Conservation (phyloP, 2,329 filamentous ascomycete genomes). For the Uncinocarpus reesii region DNA sequence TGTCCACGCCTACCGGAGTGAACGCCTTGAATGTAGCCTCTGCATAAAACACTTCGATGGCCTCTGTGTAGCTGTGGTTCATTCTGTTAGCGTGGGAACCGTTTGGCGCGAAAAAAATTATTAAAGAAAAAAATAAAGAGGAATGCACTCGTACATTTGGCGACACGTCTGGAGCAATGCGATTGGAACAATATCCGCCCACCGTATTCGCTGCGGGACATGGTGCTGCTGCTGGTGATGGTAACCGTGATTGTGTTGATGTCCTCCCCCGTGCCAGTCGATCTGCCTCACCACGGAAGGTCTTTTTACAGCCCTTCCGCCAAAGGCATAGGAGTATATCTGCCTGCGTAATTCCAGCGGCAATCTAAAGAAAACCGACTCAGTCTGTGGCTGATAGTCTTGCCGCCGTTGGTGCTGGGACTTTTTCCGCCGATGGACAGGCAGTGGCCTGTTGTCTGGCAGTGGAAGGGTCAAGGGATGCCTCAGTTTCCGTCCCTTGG, state of each 20-base stretch:
- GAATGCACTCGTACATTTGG: conserved; percentile 6
- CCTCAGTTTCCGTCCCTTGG: conserved; percentile 4
- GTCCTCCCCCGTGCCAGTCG: conserved; percentile 4
- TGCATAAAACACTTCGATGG: conserved; percentile 11
- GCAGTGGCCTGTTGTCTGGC: conserved; percentile 3
- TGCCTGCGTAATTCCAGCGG: conserved; percentile 9
- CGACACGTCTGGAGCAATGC: conserved; percentile 10
- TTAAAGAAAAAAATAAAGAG: too few relatives aligned
- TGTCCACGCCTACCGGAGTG: background rate
- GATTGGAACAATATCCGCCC: conserved; percentile 5
- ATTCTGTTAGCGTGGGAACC: background rate
- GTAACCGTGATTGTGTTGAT: background rate
- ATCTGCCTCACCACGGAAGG: background rate
- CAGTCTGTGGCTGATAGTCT: conserved; percentile 3
- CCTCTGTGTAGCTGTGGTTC: conserved; percentile 9
- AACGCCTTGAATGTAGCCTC: conserved; percentile 8
- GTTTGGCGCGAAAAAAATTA: too few relatives aligned
- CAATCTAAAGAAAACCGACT: conserved; percentile 11
- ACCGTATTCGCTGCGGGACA: conserved; percentile 4
- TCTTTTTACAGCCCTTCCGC: background rate
- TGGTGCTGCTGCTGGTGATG: background rate
- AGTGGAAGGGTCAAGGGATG: conserved; percentile 8
- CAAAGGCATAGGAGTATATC: conserved; percentile 10
- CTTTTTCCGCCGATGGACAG: conserved; percentile 1
- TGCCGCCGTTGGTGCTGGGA: conserved; percentile 3